phyloP scores from a whole-genome alignment of 163 green algal genomes.

The Chlamydomonas reinhardtii region DNA sequence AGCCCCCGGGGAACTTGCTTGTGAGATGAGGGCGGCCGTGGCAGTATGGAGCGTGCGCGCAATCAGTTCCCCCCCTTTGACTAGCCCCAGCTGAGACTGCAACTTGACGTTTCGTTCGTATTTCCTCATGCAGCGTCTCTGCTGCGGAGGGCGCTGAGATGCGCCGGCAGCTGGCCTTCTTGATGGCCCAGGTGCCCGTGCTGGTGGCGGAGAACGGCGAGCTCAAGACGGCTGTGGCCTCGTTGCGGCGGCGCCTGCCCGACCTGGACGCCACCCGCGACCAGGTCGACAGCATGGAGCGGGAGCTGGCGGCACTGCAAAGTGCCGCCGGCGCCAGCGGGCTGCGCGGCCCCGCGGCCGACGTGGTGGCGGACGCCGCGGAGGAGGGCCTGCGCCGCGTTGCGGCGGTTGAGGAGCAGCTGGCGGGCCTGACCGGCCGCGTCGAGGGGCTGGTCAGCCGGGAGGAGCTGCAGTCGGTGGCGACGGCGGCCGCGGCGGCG shows the following conservation, averaged over 20 bases:
- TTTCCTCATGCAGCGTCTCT: background rate
- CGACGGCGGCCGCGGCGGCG: too few relatives aligned
- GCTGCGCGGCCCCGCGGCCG: too few relatives aligned
- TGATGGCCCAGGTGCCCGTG: slow-evolving; percentile 17
- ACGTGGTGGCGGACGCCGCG: background rate
- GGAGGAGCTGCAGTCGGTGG: background rate
- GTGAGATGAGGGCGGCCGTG: too few relatives aligned
- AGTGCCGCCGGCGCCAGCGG: background rate
- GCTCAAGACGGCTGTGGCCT: slow-evolving; percentile 25
- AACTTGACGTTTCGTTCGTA: too few relatives aligned
- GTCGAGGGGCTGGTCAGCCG: background rate
- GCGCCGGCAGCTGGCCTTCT: slow-evolving; percentile 16
- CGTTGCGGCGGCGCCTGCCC: background rate
- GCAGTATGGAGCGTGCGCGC: too few relatives aligned
- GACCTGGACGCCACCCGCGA: background rate
- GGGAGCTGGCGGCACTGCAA: too few relatives aligned
- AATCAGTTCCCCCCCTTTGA: too few relatives aligned
- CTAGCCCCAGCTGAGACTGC: too few relatives aligned
- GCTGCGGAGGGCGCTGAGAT: slow-evolving; percentile 12
- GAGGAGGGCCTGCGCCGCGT: background rate
- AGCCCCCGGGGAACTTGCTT: too few relatives aligned
- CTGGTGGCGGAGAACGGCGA: slow-evolving; percentile 26
- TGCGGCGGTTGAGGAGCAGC: background rate
- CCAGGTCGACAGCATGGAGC: too few relatives aligned
- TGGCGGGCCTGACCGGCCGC: slow-evolving; percentile 18